Evolutionary conservation across 2,329 filamentous ascomycete genomes (phyloP).

Genomic region (Fusarium subglutinans): DNA sequence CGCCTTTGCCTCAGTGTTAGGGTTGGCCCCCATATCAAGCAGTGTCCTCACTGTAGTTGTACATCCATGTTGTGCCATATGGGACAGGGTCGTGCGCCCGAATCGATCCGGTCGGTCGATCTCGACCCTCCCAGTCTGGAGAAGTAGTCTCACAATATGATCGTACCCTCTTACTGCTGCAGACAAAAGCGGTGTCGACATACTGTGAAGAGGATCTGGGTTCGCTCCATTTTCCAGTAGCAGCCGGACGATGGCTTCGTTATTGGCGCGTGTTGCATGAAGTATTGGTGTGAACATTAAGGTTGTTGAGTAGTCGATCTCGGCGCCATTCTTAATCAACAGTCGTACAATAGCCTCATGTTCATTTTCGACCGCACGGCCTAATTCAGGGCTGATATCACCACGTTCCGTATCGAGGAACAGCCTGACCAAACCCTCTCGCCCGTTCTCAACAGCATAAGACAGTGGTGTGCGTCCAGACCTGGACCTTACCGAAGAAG

Average conservation of each 20-base stretch:
- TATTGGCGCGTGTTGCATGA: fast-evolving
- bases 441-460: background rate
- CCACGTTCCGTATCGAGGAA: fast-evolving
- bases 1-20: background rate
- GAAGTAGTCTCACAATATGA: background rate
- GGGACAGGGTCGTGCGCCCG: background rate
- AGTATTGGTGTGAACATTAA: fast-evolving
- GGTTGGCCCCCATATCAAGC: background rate
- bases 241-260: fast-evolving
- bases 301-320: fast-evolving
- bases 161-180: background rate
- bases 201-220: background rate
- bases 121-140: background rate
- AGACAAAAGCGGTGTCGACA: background rate
- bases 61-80: background rate
- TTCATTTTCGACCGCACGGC: fast-evolving
- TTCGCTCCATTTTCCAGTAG: background rate
- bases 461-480: background rate
- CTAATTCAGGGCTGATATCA: background rate
- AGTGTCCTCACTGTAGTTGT: fast-evolving
- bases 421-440: fast-evolving
- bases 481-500: fast-evolving
- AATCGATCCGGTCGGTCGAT: background rate
- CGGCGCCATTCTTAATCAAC: background rate
- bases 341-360: background rate